Evolutionary conservation across 352 stramenopile genomes (phyloP).

Genomic region (Phytophthora sp.): DNA sequence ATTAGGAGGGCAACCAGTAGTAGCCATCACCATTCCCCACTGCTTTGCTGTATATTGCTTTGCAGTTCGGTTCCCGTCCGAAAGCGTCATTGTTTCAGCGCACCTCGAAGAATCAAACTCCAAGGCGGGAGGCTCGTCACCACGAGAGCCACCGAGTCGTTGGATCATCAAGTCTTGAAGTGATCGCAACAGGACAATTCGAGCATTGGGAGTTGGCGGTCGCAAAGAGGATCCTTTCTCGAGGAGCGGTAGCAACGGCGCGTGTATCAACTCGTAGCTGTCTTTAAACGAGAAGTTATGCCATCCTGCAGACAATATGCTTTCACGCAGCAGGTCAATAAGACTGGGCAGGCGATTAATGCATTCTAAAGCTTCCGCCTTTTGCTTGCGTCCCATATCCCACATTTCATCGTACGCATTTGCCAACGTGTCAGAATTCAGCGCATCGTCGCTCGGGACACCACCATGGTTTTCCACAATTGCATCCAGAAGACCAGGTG

Average conservation of each 20-base stretch:
- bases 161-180: constrained; percentile 89
- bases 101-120: constrained; percentile 89
- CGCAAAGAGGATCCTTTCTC: constrained; percentile 44
- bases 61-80: constrained; percentile 80
- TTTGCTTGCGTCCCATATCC: constrained; percentile 60
- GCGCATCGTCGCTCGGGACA: constrained; percentile 45
- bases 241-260: constrained; percentile 70
- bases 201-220: constrained; percentile 40
- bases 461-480: constrained; percentile 37
- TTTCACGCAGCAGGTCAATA: constrained; percentile 72
- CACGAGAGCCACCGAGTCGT: constrained; percentile 70
- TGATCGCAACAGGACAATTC: constrained; percentile 74
- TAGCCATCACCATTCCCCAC: constrained; percentile 91
- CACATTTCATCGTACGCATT: constrained; percentile 79
- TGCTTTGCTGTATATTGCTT: constrained; percentile 92
- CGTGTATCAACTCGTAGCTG: constrained; percentile 68
- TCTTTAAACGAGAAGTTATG: constrained; percentile 60
- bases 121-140: constrained; percentile 77
- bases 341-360: constrained; percentile 63
- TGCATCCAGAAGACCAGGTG: constrained; percentile 62
- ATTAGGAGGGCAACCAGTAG: constrained; percentile 82
- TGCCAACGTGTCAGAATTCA: constrained; percentile 57
- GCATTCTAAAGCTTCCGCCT: constrained; percentile 75
- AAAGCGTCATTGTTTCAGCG: constrained; percentile 90
- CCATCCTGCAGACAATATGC: constrained; percentile 64